Evolutionary conservation across 805 yeast genomes (phyloP), one percentile per base, ranked within the genome.

Genomic region (Schizosaccharomyces octosporus): DNA sequence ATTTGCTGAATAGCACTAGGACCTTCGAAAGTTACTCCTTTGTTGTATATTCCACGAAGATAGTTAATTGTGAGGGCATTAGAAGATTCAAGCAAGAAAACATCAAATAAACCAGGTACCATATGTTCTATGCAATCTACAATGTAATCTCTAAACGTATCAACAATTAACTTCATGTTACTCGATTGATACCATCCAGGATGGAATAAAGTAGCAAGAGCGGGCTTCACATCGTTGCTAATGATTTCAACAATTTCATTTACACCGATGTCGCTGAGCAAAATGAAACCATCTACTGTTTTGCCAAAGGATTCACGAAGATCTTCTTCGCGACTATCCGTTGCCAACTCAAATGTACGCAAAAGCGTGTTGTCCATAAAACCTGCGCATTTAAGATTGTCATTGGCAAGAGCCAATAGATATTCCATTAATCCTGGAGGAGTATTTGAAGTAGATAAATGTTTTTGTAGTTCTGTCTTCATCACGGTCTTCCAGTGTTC

Each of bases 401-500:
- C 93, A 71, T 87, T 87, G 2, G 89, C 90, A 19, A 86, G 76
- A 0, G 95, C 95, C 17, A 85, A 79, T 61, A 85, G 72, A 71
- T 87, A 87, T 67, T 87, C 95, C 48, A 83, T 75, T 39, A 87
- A 73, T 1, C 95, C 96, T 29, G 85, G 81, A n/a, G 83, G 80
- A 3, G 83, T 75, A 32, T 70, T 76, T 1, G 72, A 72, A 55
- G 62, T 72, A 19, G 79, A 79, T 17, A 51, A 6, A 67, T 85
- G 86, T 62, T 72, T 70, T 48, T 78, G 78, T 11, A 66, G 42
- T 45, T 65, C 66, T 15, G 61, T 63, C 7, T 60, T 63, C 43
- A 87, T 76, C 29, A 81, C 70, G 7, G 67, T 66, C 63, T 76
- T 75, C 84, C 90, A 87, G 61, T 76, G 77, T 32, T 73, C 72